A percentile compares a stretch with the other conserved stretches of the same genome.
Conservation (phyloP, 257 asterid species). For the Mitragyna speciosa region DNA sequence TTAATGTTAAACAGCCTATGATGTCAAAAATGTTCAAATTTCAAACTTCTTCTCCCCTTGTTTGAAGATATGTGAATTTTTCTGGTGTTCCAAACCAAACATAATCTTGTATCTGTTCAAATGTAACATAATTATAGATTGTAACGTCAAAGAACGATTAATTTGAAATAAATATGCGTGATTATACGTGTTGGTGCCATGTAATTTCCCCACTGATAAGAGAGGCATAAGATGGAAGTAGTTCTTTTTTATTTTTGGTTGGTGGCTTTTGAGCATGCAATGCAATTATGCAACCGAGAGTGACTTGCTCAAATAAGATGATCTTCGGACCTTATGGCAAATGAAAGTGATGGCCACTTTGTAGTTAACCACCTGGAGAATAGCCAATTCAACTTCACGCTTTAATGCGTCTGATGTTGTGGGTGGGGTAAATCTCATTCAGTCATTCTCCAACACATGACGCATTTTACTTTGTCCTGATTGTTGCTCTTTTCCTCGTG, state of each 20-base stretch:
- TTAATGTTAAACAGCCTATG: too few relatives aligned
- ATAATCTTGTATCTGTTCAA: not conserved
- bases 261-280: not conserved
- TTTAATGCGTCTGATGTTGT: not conserved
- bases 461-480: not conserved
- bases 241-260: too few relatives aligned
- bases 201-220: too few relatives aligned
- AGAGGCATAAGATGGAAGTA: too few relatives aligned
- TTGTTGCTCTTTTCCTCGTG: too few relatives aligned
- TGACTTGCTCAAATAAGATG: not conserved
- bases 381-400: too few relatives aligned
- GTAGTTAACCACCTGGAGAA: too few relatives aligned
- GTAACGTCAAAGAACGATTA: not conserved
- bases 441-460: not conserved
- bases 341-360: not conserved
- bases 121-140: not conserved
- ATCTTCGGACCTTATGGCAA: not conserved
- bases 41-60: too few relatives aligned
- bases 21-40: too few relatives aligned
- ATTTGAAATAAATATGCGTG: not conserved
- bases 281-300: not conserved
- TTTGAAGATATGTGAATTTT: too few relatives aligned
- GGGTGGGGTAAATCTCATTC: not conserved
- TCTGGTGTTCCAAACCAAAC: too few relatives aligned
- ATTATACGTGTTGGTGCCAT: too few relatives aligned